Conservation (phyloP, 345 rosid genomes). For the Reutealis trisperma region DNA sequence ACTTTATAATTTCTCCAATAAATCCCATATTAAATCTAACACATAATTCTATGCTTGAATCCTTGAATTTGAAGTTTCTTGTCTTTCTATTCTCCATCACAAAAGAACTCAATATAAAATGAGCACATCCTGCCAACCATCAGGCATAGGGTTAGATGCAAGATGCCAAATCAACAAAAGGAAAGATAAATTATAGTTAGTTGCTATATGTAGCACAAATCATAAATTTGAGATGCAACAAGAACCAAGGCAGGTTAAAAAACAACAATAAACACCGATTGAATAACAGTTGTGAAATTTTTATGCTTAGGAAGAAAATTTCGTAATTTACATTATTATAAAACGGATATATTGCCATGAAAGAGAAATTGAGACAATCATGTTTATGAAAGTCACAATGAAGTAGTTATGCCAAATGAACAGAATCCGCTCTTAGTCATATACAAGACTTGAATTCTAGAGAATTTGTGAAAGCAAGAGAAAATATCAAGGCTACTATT, state of each 20-base stretch:
- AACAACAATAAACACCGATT: background rate
- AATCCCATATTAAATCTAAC: too few relatives aligned
- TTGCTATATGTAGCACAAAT: too few relatives aligned
- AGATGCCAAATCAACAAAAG: background rate
- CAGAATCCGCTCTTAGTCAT: background rate
- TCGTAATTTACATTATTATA: background rate
- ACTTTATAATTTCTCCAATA: too few relatives aligned
- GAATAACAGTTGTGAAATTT: background rate
- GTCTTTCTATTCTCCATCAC: too few relatives aligned
- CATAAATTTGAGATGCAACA: too few relatives aligned
- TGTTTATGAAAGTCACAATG: background rate
- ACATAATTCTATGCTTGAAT: too few relatives aligned
- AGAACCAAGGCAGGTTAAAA: background rate
- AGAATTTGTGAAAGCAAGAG: background rate
- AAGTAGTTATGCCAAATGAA: background rate
- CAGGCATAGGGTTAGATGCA: background rate
- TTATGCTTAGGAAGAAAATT: background rate
- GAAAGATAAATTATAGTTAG: too few relatives aligned
- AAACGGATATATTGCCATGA: too few relatives aligned
- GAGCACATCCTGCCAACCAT: background rate
- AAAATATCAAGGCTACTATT: background rate
- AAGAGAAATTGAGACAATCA: background rate
- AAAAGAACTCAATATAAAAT: background rate
- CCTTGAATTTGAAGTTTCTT: too few relatives aligned
- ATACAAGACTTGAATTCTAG: background rate